Conservation (phyloP, 176 grass and related monocot genomes). For the Musa schizocarpa region DNA sequence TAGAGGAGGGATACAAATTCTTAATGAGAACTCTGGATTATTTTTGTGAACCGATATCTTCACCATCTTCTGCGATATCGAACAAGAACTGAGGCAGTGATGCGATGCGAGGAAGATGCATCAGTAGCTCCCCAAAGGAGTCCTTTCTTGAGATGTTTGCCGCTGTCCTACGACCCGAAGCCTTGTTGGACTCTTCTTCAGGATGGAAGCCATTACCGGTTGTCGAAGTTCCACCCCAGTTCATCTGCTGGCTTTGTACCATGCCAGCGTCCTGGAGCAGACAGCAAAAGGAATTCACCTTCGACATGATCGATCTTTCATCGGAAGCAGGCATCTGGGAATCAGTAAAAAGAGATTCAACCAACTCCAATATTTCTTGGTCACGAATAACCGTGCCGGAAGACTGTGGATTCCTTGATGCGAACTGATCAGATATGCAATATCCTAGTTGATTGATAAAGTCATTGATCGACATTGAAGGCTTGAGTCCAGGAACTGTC, state of each 20-base stretch:
- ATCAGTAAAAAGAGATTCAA: constrained; percentile 41
- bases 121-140: constrained; percentile 2
- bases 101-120: constrained; percentile 8
- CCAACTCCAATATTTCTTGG: constrained; percentile 41
- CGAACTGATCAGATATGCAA: constrained; percentile 46
- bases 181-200: background rate
- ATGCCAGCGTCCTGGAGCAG: constrained; percentile 41
- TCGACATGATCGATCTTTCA: constrained; percentile 63
- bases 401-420: constrained; percentile 25
- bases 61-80: background rate
- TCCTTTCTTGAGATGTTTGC: background rate
- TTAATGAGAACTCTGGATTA: background rate
- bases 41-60: background rate
- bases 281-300: constrained; percentile 72
- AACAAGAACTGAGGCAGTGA: constrained; percentile 10
- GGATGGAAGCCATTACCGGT: background rate
- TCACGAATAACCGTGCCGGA: background rate
- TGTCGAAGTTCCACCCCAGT: background rate
- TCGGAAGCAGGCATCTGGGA: constrained; percentile 40
- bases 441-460: constrained; percentile 50
- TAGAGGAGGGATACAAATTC: background rate
- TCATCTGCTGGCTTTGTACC: constrained; percentile 5
- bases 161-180: background rate
- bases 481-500: constrained; percentile 42
- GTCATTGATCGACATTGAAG: constrained; percentile 50